Conservation (phyloP, 352 stramenopile genomes). For the Globisporangium irregulare region DNA sequence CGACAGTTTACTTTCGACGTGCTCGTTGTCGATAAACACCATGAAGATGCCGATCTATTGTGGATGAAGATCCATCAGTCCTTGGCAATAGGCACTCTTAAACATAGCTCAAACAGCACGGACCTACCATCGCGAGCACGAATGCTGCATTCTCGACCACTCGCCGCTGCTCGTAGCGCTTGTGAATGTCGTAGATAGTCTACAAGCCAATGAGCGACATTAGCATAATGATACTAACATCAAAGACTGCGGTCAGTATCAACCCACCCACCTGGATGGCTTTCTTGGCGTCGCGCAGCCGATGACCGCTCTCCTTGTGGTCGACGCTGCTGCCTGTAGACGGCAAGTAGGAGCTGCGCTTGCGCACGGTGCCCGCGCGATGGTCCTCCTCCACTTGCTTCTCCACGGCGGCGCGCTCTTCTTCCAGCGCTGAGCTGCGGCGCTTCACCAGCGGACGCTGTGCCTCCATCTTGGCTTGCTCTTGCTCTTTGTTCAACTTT, state of each 20-base stretch:
- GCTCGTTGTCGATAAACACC: constrained; percentile 71
- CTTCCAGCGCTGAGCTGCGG: constrained; percentile 39
- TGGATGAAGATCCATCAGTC: not conserved
- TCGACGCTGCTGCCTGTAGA: constrained; percentile 17
- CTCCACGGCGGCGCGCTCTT: constrained; percentile 48
- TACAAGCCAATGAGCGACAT: constrained; percentile 7
- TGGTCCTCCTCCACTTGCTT: constrained; percentile 44
- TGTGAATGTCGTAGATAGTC: constrained; percentile 63
- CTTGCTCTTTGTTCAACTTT: not conserved
- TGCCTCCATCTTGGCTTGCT: constrained; percentile 5
- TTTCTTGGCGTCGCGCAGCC: constrained; percentile 48
- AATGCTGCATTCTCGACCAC: constrained; percentile 57
- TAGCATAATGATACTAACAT: not conserved
- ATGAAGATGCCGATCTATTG: constrained; percentile 47
- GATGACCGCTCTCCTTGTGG: constrained; percentile 16
- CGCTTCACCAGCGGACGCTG: constrained; percentile 21
- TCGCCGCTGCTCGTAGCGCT: constrained; percentile 61
- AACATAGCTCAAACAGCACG: not conserved
- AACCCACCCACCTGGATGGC: constrained; percentile 38
- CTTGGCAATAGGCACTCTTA: not conserved
- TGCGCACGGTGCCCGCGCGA: constrained; percentile 12
- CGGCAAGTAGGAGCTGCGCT: constrained; percentile 45
- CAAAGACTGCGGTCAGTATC: too few species aligned
- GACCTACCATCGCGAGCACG: constrained; percentile 45
- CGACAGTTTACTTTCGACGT: constrained; percentile 25